Base-by-base conservation (phyloP, 495 filamentous ascomycete genomes). In the Hypoxylon lienhwacheense region DNA sequence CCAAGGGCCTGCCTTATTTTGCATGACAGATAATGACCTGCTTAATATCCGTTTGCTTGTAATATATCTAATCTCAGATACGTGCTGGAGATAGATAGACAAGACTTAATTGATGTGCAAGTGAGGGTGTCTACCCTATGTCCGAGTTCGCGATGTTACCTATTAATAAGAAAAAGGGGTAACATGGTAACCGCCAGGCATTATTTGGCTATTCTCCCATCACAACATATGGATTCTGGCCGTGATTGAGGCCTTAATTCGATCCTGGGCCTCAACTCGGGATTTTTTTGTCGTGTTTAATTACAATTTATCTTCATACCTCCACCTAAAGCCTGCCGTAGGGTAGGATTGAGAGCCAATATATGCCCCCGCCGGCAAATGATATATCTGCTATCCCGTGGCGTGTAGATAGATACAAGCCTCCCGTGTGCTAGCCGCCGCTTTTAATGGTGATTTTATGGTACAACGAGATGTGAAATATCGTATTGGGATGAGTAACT, bases 301-400 rank as follows among this genome's bases (percentile, higher is more conserved):
- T 47, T 16, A 51, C 2, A 25, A 40, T 52, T 26, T 20, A 25
- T 29, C 41, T 31, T 21, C 7, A 25, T 8, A 29, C 5, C 16
- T 25, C 41, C 32, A 21, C 35, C 45, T 24, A 17, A 12, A 40
- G 34, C 21, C 7, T 36, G 41, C 29, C 51, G 47, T 51, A 22
- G 47, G 51, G 57, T 61, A 33, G 42, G 40, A 55, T 52, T 34
- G 39, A 51, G 47, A 41, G 20, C 32, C 42, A 56, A 56, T 56
- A 43, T 39, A 44, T 28, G 21, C 40, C 32, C 36, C 52, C 31
- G 24, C 49, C 40, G 46, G 51, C 41, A 61, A 44, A 55, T 55
- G 40, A 8, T 47, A 41, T 47, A 12, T 47, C 15, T 34, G 17
- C 29, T 17, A 43, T 26, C 29, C 34, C 41, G 12, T 16, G 24